Conservation (phyloP, 139 green algal genomes). For the Klebsormidium nitens region DNA sequence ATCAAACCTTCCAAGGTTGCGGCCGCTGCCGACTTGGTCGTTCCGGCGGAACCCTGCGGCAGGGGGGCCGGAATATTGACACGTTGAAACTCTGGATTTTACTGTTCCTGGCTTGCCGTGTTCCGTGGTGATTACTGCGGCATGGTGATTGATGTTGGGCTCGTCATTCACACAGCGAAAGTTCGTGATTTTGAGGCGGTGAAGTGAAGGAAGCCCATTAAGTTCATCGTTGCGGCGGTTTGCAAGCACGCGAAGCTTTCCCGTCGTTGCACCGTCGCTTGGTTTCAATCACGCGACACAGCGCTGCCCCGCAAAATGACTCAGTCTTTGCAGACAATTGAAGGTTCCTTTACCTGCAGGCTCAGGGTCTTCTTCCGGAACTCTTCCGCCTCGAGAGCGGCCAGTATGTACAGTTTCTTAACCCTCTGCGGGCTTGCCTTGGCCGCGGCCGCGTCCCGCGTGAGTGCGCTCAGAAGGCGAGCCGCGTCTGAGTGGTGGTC, state of each 20-base stretch:
- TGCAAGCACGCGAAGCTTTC: no score
- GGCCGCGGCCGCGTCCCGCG: slow-evolving; percentile 17
- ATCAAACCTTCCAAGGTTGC: slow-evolving; percentile 68
- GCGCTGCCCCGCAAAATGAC: no score
- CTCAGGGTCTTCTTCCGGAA: slow-evolving; percentile 59
- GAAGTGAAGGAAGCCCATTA: not conserved
- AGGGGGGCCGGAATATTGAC: not conserved
- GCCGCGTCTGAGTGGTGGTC: slow-evolving; percentile 63
- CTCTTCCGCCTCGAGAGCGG: slow-evolving; percentile 60
- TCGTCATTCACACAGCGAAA: not conserved
- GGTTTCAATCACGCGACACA: no score
- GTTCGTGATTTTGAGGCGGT: not conserved
- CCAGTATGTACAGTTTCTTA: slow-evolving; percentile 82
- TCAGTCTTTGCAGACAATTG: not conserved
- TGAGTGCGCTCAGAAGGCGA: slow-evolving; percentile 53
- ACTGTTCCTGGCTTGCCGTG: not conserved
- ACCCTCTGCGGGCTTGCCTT: slow-evolving; percentile 57
- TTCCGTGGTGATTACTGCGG: not conserved
- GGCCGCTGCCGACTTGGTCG: slow-evolving; percentile 41
- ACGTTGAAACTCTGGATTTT: no score
- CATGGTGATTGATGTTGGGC: not conserved
- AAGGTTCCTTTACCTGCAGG: slow-evolving; percentile 11
- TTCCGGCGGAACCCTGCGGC: slow-evolving; percentile 1
- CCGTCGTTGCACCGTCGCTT: no score
- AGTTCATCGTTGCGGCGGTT: no score